Base-by-base conservation (phyloP, 305 asterid genomes). In the Euphrasia arctica region DNA sequence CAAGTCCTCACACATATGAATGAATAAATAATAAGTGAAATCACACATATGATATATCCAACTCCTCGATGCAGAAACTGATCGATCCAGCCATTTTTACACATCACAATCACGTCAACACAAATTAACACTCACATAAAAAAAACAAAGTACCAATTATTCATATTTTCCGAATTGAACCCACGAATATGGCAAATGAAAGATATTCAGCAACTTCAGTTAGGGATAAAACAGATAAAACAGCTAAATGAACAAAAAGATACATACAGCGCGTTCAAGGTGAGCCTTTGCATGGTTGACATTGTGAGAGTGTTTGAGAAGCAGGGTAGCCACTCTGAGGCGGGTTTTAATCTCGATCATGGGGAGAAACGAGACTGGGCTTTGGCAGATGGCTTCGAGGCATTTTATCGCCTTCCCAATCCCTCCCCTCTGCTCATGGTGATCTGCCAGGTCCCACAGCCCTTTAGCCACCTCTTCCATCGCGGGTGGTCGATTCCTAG, bases 391-490 rank as follows among this genome's bases (percentile, higher is more conserved):
- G 58, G 96, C 99, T 72, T 93, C 99, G 60, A 93, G 81, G 70
- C 99, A 93, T 64, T 90, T 93, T 11, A 93, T 85, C 3, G 96
- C 83, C 75, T 88, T 85, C 9, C 95, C 96, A 32, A 88, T 77
- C 68, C 90, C 95, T 48, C 80, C 72, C 28, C 79, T 77, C 83
- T 79, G 85, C 90, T 93, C 99, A 79, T 84, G 85, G 70, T 81
- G 79, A 71, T 93, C 99, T 13, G 99, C 91, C 71, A 93, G 74
- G 14, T 84, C 83, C 99, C 99, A 93, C 70, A 93, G 77, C 77
- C 97, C 99, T 65, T 93, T 97, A 58, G 96, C 97, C 81, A 86
- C 95, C 74, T 76, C 85, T 70, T 93, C 96, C 98, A 93, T 92
- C 68, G 72, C 77, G 71, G 75, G 69, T 54, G 61, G 5, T 47